Conservation (phyloP, 2,329 filamentous ascomycete species). For the Botrytis squamosa region DNA sequence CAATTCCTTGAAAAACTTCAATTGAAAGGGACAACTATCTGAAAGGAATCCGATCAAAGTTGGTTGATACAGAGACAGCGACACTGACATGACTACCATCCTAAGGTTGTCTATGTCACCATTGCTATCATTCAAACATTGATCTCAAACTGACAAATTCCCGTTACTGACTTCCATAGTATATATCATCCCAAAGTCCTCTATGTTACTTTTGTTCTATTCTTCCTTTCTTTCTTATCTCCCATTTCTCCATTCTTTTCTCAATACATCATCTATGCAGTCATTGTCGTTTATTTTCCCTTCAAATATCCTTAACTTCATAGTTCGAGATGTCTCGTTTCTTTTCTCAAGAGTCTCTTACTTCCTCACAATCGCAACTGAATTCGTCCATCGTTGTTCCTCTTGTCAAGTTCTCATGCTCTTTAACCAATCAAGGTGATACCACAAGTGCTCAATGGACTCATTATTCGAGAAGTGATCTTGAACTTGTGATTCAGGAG, state of each 20-base stretch:
- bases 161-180: background rate
- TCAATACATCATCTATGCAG: background rate
- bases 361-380: conserved; percentile 22
- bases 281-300: background rate
- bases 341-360: conserved; percentile 20
- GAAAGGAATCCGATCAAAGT: background rate
- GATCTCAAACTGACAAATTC: background rate
- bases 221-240: background rate
- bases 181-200: background rate
- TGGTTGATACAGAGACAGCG: background rate
- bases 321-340: conserved; percentile 29
- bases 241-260: background rate
- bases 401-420: conserved; percentile 38
- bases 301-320: background rate
- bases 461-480: conserved; percentile 34
- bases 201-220: background rate
- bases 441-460: conserved; percentile 32
- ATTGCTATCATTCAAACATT: conserved; percentile 18
- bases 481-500: conserved; percentile 35
- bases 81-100: background rate
- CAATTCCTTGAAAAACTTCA: background rate
- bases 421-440: conserved; percentile 29
- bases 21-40: too few relatives aligned
- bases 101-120: background rate
- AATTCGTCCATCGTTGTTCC: conserved; percentile 30